A percentile compares a stretch with the other conserved stretches of the same genome.
phyloP scores from a whole-genome alignment of 176 grass and related monocot species.

The Chloris gayana region DNA sequence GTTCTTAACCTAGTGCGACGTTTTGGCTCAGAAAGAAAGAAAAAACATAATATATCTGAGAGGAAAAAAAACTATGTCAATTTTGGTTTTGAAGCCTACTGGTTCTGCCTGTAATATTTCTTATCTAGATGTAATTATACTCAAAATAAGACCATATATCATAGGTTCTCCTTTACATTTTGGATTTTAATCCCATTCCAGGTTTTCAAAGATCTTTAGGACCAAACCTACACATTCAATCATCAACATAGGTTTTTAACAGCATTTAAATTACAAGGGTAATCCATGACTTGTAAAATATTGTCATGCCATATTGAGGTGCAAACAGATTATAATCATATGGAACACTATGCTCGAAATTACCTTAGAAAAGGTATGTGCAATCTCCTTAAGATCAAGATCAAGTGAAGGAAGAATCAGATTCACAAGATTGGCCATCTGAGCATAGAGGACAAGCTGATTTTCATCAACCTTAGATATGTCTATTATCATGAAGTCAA shows the following conservation, averaged over 20 bases:
- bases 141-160: not conserved
- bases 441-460: slow-evolving; percentile 86
- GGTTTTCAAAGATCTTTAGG: slow-evolving; percentile 2
- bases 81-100: slow-evolving; percentile 1
- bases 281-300: not conserved
- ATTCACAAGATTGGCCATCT: slow-evolving; percentile 89
- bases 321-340: not conserved
- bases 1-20: not conserved
- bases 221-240: not conserved
- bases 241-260: not conserved
- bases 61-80: not conserved
- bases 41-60: not conserved
- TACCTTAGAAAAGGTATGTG: slow-evolving; percentile 90
- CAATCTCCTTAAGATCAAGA: slow-evolving; percentile 77
- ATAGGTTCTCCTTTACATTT: not conserved
- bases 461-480: slow-evolving; percentile 69
- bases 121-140: not conserved
- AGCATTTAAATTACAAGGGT: not conserved
- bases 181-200: slow-evolving; percentile 19
- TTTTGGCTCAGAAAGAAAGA: not conserved
- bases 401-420: slow-evolving; percentile 70
- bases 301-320: not conserved
- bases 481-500: slow-evolving; percentile 60
- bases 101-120: not conserved
- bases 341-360: slow-evolving; percentile 25